These are phyloP conservation scores for Fusarium coicis DNA, from an alignment of 2,329 filamentous ascomycete species.

Conservation along the genomic window DNA sequence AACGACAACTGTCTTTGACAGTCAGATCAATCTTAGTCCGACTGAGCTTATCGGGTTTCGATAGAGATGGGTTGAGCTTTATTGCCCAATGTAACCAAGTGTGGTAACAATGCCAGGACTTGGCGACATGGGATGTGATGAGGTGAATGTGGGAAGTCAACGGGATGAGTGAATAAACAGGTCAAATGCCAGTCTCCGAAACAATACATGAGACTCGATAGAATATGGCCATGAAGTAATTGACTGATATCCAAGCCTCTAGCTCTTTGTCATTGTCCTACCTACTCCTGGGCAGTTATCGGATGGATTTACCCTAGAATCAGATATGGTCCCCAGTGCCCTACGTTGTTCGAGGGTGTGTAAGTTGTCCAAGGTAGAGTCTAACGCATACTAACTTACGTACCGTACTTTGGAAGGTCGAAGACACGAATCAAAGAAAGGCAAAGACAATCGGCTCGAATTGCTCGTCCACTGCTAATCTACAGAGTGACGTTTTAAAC, in stretches of 20 bases:
- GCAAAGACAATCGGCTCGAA: background rate
- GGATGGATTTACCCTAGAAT: background rate
- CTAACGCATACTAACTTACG: background rate
- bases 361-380: background rate
- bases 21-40: background rate
- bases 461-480: background rate
- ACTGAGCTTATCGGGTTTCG: background rate
- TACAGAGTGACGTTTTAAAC: background rate
- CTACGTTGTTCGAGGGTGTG: constrained; percentile 20
- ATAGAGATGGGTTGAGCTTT: background rate
- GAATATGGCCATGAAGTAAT: background rate
- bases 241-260: background rate
- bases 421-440: background rate
- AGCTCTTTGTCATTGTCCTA: constrained; percentile 1
- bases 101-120: background rate
- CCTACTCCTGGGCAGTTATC: background rate
- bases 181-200: constrained; percentile 30
- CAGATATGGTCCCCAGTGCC: background rate
- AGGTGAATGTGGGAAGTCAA: constrained; percentile 3
- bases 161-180: background rate
- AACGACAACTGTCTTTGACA: background rate
- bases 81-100: constrained; percentile 16
- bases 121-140: background rate
- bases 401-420: background rate
- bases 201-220: constrained; percentile 20